Base-by-base conservation (phyloP, 768 basidiomycete species). In the Megacollybia marginata region DNA sequence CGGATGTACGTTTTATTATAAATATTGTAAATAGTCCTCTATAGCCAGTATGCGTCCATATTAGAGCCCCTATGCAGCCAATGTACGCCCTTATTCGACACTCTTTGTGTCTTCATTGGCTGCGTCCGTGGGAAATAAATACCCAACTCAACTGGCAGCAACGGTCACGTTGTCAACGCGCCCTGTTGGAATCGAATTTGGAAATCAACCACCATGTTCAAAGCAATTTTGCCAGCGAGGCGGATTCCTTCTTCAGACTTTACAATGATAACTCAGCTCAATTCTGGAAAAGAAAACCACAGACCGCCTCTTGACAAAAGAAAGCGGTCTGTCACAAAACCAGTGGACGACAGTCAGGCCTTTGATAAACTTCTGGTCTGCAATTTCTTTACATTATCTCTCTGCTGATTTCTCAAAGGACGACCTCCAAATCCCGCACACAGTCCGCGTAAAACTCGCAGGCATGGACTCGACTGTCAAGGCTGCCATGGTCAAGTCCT, bases 401-500 rank as follows among this genome's bases (percentile, higher is more conserved):
- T 13, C 9, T 15, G 10, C n/a, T 28, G 38, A 31, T 13, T 34
- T 9, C 48, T 48, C 50, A 11, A 55, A 93, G 91, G 88, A 94
- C 63, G 89, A 92, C 51, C 80, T 94, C 47, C 91, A 94, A 67
- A 91, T 94, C 18, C 92, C 92, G 4, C 68, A 78, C 7, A 80
- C 79, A 2, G 69, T 92, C 19, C 78, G 92, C 8, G 84, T 83
- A 1, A 90, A 91, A 65, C 78, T 94, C 15, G 72, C 73, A 44
- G 81, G 80, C 13, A 89, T 95, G 79, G 89, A 94, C 50, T 69
- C 83, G 0, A 81, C 85, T 1, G 87, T 95, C 46, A 95, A 95
- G 62, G 90, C 88, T 5, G 88, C 88, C 11, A 93, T 95, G 88
- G 71, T 95, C 49, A 91, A 88, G 61, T 90, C 89, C 0, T 91